Base-by-base conservation (phyloP, 129 eudicot genomes). In the Pseudognaphalium luteoalbum region DNA sequence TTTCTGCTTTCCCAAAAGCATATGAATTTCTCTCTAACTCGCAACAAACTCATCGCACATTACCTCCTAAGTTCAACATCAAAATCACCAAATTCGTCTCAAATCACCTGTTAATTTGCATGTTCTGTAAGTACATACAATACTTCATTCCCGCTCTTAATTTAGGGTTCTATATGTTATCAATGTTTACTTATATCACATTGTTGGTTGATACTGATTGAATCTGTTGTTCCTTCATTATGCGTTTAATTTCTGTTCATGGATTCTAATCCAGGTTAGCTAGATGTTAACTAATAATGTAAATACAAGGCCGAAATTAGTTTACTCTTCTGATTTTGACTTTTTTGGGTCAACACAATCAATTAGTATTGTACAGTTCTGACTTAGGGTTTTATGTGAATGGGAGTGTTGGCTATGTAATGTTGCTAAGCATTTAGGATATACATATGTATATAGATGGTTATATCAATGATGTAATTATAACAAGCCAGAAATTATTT, bases 111-210 rank as follows among this genome's bases (percentile, higher is more conserved):
- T 57, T 39, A 22, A 34, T 54, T n/a, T 16, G 39, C 60, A 29
- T 58, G 65, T 57, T 76, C 74, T 76, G 81, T 77, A 68, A 77
- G 54, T 47, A 47, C 54, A 14, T 14, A 12, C 54, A 14, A 47
- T 47, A 14, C 47, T 41, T 41, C 47, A 41, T 41, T 41, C 9
- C 2, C 14, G 54, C 54, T 14, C 1, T 47, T 47, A 47, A 47
- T 3, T 47, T 47, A 47, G 54, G 54, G 54, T 47, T 47, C 17
- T 47, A 47, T 41, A 47, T 47, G 54, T 14, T 47, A 47, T 47
- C n/a, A 14, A 47, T 47, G n/a, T 47, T 12, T 14, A 47, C 54
- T 47, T 47, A 0, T 47, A 47, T 47, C 12, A 14, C 54, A 47
- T 3, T 47, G 54, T 47, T 47, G 74, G 54, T 47, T 47, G 74